Base-by-base conservation (phyloP, 352 stramenopile species). In the Globisporangium viniferum region DNA sequence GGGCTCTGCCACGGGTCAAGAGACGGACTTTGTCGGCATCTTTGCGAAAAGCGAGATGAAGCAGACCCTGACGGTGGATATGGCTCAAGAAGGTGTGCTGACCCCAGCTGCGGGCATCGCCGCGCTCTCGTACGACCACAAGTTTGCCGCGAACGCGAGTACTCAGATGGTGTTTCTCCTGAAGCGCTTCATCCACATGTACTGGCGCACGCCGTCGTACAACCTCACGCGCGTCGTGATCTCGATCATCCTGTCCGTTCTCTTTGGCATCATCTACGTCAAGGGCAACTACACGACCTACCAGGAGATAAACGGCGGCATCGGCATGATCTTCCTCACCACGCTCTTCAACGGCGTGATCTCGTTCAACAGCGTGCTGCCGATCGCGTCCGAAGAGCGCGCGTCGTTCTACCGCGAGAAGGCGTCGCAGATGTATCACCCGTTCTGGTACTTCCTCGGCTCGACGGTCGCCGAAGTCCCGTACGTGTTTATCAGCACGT, bases 321-420 rank as follows among this genome's bases (percentile, higher is more conserved):
- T 94, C 22, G 79, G 81, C 33, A 76, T 91, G 12, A 88, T 93
- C 46, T 95, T 92, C 69, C 69, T 85, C 1, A 78, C 78, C 1
- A 82, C 87, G 29, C 44, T 88, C 64, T 94, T 95, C 64, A 76
- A 86, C 36, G 72, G 74, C 35, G 66, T 92, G 22, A 86, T 89
- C 46, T 79, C 72, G 41, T 79, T 94, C 35, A 73, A 88, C 39
- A 84, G 67, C 2, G 76, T 88, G 7, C 61, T 95, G 14, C 73
- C 83, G 14, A 66, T 93, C 9, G 78, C 92, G 82, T 70, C 73
- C 35, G 65, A 80, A 35, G 88, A 97, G 69, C 77, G 91, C 33
- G 85, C 84, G 46, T 87, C 90, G 48, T 97, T 88, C 60, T 97
- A 97, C 79, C 71, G 88, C 7, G 89, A 97, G 67, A 81, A 90